Evolutionary conservation across 768 basidiomycete genomes (phyloP).

Genomic region (Panellus pusillus): DNA sequence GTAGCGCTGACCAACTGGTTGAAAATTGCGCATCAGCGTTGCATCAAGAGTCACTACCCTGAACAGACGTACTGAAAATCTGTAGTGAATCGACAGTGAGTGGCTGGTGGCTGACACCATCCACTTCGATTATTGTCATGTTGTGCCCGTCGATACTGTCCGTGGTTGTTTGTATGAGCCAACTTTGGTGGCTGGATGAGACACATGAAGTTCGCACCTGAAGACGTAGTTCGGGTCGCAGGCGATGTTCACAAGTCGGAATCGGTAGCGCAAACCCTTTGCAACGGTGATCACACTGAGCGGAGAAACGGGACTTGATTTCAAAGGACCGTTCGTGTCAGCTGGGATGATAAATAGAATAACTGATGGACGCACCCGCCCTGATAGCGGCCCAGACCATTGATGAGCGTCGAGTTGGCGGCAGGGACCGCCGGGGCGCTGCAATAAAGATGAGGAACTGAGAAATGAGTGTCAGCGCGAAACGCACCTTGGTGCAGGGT

Average conservation of each 20-base stretch:
- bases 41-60: too few species aligned
- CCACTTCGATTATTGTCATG: conserved; percentile 41
- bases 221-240: conserved; percentile 41
- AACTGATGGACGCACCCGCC: neutral
- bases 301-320: conserved; percentile 26
- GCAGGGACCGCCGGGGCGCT: neutral
- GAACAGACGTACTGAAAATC: conserved; percentile 33
- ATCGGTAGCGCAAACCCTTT: conserved; percentile 46
- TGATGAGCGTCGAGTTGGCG: conserved; percentile 9
- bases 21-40: neutral
- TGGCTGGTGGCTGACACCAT: conserved; percentile 34
- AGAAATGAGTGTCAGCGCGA: neutral
- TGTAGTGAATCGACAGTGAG: conserved; percentile 39
- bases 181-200: too few species aligned
- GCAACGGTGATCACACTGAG: conserved; percentile 48
- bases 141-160: conserved; percentile 16
- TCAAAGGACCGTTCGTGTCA: conserved; percentile 33
- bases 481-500: neutral
- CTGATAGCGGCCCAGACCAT: neutral
- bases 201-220: conserved; percentile 17
- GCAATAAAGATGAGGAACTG: neutral
- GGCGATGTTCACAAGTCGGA: conserved; percentile 52
- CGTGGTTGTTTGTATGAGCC: too few species aligned
- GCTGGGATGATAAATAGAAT: neutral
- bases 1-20: conserved; percentile 30